These are phyloP conservation scores for Nitzschia sp. DNA, from an alignment of 108 stramenopile species.

Conservation along the genomic window DNA sequence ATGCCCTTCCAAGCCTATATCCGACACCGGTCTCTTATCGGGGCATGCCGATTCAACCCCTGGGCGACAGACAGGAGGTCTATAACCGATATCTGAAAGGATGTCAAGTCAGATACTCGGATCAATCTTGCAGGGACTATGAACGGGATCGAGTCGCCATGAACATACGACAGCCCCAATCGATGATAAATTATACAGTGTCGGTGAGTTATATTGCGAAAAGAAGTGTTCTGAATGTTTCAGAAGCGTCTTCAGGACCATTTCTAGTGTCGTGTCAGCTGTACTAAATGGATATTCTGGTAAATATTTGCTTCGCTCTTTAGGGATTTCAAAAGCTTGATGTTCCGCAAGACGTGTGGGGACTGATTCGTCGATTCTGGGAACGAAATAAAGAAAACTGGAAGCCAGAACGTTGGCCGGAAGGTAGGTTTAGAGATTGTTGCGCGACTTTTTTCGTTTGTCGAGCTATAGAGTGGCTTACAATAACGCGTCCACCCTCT, in stretches of 20 bases:
- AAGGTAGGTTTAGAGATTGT: background rate
- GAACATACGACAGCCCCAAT: slow-evolving; percentile 74
- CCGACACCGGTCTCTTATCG: background rate
- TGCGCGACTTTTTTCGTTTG: background rate
- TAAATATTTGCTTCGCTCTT: too few relatives aligned
- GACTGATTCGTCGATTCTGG: slow-evolving; percentile 60
- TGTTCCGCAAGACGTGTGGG: slow-evolving; percentile 50
- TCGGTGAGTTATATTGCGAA: background rate
- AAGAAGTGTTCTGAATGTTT: too few relatives aligned
- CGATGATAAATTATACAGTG: slow-evolving; percentile 26
- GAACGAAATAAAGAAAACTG: slow-evolving; percentile 41
- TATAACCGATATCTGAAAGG: slow-evolving; percentile 80
- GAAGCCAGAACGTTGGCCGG: slow-evolving; percentile 27
- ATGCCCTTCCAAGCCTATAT: background rate
- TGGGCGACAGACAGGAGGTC: slow-evolving; percentile 43
- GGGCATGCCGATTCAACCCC: background rate
- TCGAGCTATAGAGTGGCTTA: background rate
- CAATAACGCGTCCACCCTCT: background rate
- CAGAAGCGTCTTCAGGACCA: too few relatives aligned
- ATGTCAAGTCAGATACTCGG: slow-evolving; percentile 43
- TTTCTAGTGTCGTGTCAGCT: too few relatives aligned
- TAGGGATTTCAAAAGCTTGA: slow-evolving; percentile 68
- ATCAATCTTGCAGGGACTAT: slow-evolving; percentile 45
- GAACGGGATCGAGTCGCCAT: slow-evolving; percentile 69
- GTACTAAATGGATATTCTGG: too few relatives aligned